Percentiles rank a stretch among this genome's conserved stretches.
Evolutionary conservation across 2,329 filamentous ascomycete species (phyloP).

Genomic region (Alternaria consortialis): DNA sequence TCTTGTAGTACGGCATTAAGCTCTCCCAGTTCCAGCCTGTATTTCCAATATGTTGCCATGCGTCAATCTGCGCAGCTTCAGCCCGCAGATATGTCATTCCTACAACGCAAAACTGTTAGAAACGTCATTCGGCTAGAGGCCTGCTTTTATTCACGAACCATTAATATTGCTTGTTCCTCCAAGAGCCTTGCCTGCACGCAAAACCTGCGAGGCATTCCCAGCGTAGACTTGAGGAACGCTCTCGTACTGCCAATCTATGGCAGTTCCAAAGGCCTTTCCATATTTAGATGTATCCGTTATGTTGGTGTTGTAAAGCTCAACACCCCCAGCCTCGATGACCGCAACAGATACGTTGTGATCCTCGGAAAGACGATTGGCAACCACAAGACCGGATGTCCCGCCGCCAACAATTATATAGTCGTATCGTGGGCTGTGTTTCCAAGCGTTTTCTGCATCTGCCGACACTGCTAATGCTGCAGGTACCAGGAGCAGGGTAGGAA

Average conservation of each 20-base stretch:
- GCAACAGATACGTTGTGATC: conserved; percentile 1
- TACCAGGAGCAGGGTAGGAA: neutral
- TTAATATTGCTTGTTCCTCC: conserved; percentile 6
- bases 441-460: neutral
- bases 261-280: neutral
- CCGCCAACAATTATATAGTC: neutral
- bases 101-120: neutral
- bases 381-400: neutral
- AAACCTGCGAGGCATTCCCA: neutral
- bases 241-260: conserved; percentile 4
- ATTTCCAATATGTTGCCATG: conserved; percentile 4
- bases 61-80: neutral
- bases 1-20: conserved; percentile 3
- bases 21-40: conserved; percentile 2
- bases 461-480: neutral
- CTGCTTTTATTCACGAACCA: neutral
- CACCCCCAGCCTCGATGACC: conserved; percentile 2
- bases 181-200: neutral
- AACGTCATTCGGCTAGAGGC: neutral
- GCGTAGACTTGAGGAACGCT: neutral
- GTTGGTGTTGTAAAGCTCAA: conserved; percentile 2
- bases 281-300: conserved; percentile 3
- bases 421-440: neutral
- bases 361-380: conserved; percentile 4
- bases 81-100: conserved; percentile 5